Conservation (phyloP, 495 filamentous ascomycete genomes). For the Melanomma pulvis-pyrius region DNA sequence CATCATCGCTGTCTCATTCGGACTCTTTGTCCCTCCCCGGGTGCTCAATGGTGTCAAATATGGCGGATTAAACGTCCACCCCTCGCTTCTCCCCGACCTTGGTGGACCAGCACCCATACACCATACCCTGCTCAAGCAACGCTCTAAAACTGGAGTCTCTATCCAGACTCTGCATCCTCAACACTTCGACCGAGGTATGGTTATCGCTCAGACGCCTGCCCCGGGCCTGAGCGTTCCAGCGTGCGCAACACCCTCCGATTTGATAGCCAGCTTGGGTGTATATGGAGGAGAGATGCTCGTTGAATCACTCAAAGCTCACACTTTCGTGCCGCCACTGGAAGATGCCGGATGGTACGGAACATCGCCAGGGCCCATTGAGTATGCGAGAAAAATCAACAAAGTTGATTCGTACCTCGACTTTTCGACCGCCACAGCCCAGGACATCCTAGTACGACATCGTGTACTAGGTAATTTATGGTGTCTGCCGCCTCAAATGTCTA, state of each 20-base stretch:
- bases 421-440: conserved; percentile 51
- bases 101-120: conserved; percentile 70
- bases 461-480: conserved; percentile 60
- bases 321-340: conserved; percentile 58
- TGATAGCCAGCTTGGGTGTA: conserved; percentile 51
- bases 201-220: conserved; percentile 67
- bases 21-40: conserved; percentile 78
- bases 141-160: conserved; percentile 66
- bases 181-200: conserved; percentile 74
- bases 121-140: conserved; percentile 67
- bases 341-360: conserved; percentile 30
- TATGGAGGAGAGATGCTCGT: conserved; percentile 42
- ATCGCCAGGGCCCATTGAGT: conserved; percentile 6
- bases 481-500: conserved; percentile 4
- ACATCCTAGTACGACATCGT: conserved; percentile 54
- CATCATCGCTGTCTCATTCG: conserved; percentile 95
- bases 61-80: conserved; percentile 92
- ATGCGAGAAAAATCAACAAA: conserved; percentile 30
- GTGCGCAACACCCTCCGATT: conserved; percentile 35
- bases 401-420: conserved; percentile 53
- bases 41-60: conserved; percentile 70
- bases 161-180: conserved; percentile 80
- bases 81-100: conserved; percentile 86
- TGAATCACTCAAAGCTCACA: conserved; percentile 46
- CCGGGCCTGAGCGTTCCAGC: conserved; percentile 57